A percentile compares a stretch with the other conserved stretches of the same genome.
Conservation (phyloP, 441 rosid genomes). For the Brassica hybrid region DNA sequence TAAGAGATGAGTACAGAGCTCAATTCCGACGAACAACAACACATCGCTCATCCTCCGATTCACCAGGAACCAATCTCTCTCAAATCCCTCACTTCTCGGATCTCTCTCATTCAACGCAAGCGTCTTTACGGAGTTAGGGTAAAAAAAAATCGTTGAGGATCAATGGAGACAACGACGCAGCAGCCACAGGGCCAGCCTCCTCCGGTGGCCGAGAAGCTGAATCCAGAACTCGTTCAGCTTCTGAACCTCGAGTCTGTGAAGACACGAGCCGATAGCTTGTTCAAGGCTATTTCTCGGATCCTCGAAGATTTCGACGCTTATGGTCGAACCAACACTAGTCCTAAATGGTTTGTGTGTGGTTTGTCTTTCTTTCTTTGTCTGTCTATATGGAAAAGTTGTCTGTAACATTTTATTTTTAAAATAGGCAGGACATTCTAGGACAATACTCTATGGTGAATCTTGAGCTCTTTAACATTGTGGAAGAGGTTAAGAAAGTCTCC, state of each 20-base stretch:
- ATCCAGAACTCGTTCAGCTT: constrained; percentile 66
- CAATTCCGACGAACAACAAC: neutral
- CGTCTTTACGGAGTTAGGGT: neutral
- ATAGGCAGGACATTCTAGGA: constrained; percentile 55
- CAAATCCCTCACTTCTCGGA: neutral
- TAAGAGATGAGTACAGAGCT: neutral
- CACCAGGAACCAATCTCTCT: neutral
- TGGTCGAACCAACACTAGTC: constrained; percentile 65
- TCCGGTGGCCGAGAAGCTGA: constrained; percentile 67
- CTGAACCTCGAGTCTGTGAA: constrained; percentile 81
- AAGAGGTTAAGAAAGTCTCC: constrained; percentile 84
- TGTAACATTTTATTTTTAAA: neutral
- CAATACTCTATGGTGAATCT: constrained; percentile 95
- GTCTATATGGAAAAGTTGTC: neutral
- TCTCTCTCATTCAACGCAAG: neutral
- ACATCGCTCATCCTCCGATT: neutral
- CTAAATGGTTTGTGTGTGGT: constrained; percentile 64
- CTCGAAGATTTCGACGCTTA: constrained; percentile 51
- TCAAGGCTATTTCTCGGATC: constrained; percentile 83
- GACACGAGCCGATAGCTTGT: constrained; percentile 78
- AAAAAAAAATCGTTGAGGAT: neutral
- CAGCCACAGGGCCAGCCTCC: constrained; percentile 14
- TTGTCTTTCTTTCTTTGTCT: neutral
- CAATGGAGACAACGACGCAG: constrained; percentile 62
- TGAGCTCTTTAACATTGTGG: constrained; percentile 92